These are phyloP conservation scores for Candida qinlingensis DNA, from an alignment of 805 yeast genomes.

Conservation along the genomic window DNA sequence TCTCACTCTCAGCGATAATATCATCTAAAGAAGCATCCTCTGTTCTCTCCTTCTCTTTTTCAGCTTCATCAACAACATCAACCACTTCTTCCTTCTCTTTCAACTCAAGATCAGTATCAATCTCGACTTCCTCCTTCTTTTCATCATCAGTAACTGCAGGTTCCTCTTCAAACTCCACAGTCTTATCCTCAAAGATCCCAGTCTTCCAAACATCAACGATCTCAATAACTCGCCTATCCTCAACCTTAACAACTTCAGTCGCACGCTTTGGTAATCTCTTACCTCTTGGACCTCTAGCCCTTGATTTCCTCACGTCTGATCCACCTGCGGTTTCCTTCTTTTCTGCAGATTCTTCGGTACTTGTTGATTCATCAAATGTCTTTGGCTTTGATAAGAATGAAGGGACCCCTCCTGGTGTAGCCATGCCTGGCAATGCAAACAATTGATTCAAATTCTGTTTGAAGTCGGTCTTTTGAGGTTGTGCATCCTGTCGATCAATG, in stretches of 20 bases:
- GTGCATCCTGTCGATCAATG: background rate
- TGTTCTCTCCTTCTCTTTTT: background rate
- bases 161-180: background rate
- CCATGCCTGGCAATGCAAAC: constrained; percentile 52
- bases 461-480: constrained; percentile 30
- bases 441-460: constrained; percentile 57
- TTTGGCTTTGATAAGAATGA: background rate
- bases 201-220: constrained; percentile 19
- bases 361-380: constrained; percentile 1
- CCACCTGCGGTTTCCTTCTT: constrained; percentile 7
- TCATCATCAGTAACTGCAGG: background rate
- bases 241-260: constrained; percentile 24
- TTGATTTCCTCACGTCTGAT: constrained; percentile 38
- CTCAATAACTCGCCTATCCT: constrained; percentile 20
- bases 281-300: constrained; percentile 74
- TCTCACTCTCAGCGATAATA: background rate
- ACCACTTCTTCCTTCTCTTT: background rate
- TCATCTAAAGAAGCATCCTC: background rate
- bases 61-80: background rate
- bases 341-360: constrained; percentile 1
- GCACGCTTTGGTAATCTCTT: constrained; percentile 61
- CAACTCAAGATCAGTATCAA: background rate
- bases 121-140: background rate
- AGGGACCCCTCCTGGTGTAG: constrained; percentile 28
- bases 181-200: constrained; percentile 9